These are phyloP conservation scores for Cystobasidium slooffiae DNA, from an alignment of 1,284 basidiomycete genomes.

Conservation along the genomic window DNA sequence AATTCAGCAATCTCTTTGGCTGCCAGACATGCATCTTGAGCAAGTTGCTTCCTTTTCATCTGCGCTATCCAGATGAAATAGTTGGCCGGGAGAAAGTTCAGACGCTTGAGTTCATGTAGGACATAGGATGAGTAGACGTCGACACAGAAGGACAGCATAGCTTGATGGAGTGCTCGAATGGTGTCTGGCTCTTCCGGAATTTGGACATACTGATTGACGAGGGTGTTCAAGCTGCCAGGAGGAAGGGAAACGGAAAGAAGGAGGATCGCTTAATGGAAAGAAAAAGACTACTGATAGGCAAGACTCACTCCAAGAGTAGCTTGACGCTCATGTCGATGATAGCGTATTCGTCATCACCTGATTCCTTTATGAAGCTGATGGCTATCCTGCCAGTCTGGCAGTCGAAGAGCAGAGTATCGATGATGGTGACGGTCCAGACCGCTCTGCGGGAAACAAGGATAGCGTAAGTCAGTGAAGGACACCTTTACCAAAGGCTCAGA, in stretches of 20 bases:
- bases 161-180: neutral
- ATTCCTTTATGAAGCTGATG: slow-evolving; percentile 8
- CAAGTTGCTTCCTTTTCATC: neutral
- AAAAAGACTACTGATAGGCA: neutral
- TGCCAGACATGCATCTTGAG: neutral
- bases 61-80: slow-evolving; percentile 12
- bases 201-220: neutral
- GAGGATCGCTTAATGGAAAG: neutral
- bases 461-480: neutral
- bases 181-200: neutral
- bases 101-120: neutral
- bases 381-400: slow-evolving; percentile 4
- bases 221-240: neutral
- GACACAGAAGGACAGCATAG: slow-evolving; percentile 4
- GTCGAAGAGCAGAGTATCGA: slow-evolving; percentile 21
- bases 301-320: slow-evolving; percentile 1
- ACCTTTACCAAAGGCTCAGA: neutral
- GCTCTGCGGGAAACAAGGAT: neutral
- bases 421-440: slow-evolving; percentile 24
- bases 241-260: neutral
- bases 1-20: slow-evolving; percentile 12
- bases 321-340: neutral
- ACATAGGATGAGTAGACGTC: slow-evolving; percentile 9
- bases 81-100: neutral
- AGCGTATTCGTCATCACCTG: slow-evolving; percentile 1